phyloP scores from a whole-genome alignment of 352 stramenopile genomes.

The Globisporangium canariense region DNA sequence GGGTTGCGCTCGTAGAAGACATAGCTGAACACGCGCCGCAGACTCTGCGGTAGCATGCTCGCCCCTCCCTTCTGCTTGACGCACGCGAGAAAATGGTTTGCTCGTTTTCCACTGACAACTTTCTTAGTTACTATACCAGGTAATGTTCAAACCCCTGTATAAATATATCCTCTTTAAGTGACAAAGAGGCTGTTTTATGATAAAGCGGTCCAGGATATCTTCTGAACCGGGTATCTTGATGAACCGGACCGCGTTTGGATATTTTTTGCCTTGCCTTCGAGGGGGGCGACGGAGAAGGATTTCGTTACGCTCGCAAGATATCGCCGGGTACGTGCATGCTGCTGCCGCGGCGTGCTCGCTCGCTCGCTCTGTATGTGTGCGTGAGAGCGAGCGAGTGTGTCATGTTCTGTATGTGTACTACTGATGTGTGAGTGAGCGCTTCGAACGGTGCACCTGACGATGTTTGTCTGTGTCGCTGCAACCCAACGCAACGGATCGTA shows the following conservation, averaged over 20 bases:
- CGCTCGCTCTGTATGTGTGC: neutral
- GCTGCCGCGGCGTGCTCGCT: neutral
- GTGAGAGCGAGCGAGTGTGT: neutral
- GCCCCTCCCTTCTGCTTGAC: neutral
- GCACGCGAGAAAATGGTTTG: neutral
- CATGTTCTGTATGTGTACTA: neutral
- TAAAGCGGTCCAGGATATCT: constrained; percentile 4
- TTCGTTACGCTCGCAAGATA: constrained; percentile 23
- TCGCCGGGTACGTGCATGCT: constrained; percentile 13
- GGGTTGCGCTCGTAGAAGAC: constrained; percentile 66
- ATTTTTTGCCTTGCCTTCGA: constrained; percentile 10
- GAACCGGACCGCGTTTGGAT: constrained; percentile 16
- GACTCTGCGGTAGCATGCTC: constrained; percentile 14
- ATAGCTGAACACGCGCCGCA: constrained; percentile 47
- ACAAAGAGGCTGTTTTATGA: no score
- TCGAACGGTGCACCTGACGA: neutral
- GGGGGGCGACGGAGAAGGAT: constrained; percentile 21
- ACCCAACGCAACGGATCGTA: neutral
- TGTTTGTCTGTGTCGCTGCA: constrained; percentile 5
- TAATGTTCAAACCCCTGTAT: neutral
- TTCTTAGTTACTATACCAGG: neutral
- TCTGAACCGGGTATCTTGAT: constrained; percentile 7
- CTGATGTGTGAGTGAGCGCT: neutral
- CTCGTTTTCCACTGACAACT: no score
- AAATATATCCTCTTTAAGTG: neutral